Evolutionary conservation across 192 early-diverging fungal genomes (phyloP).

Genomic region (Coemansia sp.): DNA sequence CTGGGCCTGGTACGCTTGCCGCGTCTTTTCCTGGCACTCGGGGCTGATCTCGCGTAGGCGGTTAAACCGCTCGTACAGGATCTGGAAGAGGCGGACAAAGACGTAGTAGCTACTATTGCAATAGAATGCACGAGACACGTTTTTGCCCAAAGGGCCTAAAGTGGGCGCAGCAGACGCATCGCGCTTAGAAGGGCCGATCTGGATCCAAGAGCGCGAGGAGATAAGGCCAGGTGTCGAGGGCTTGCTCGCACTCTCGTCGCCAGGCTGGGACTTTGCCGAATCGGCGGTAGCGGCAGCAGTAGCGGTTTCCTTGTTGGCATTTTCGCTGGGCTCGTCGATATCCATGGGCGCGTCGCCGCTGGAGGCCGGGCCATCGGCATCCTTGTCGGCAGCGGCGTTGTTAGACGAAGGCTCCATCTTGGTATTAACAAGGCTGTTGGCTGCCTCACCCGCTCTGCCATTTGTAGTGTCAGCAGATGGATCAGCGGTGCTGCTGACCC

Average conservation of each 20-base stretch:
- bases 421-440: background rate
- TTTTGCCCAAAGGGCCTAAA: constrained; percentile 24
- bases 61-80: constrained; percentile 79
- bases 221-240: constrained; percentile 52
- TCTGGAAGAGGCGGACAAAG: constrained; percentile 83
- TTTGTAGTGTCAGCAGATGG: constrained; percentile 5
- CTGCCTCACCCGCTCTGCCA: background rate
- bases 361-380: background rate
- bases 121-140: constrained; percentile 70
- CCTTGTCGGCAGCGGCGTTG: constrained; percentile 7
- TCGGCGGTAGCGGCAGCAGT: background rate
- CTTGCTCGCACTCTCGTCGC: constrained; percentile 38
- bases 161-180: constrained; percentile 21
- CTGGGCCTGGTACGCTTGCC: constrained; percentile 31
- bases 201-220: constrained; percentile 55
- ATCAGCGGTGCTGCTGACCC: background rate
- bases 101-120: constrained; percentile 82
- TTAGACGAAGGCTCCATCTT: background rate
- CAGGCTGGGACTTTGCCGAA: background rate
- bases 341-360: background rate
- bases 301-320: background rate
- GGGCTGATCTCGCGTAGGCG: constrained; percentile 73
- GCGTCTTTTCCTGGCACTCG: constrained; percentile 48
- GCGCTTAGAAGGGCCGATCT: constrained; percentile 29
- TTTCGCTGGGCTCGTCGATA: background rate